These are phyloP conservation scores for Colletotrichum euphorbiae DNA, from an alignment of 2,329 filamentous ascomycete genomes.

Conservation along the genomic window DNA sequence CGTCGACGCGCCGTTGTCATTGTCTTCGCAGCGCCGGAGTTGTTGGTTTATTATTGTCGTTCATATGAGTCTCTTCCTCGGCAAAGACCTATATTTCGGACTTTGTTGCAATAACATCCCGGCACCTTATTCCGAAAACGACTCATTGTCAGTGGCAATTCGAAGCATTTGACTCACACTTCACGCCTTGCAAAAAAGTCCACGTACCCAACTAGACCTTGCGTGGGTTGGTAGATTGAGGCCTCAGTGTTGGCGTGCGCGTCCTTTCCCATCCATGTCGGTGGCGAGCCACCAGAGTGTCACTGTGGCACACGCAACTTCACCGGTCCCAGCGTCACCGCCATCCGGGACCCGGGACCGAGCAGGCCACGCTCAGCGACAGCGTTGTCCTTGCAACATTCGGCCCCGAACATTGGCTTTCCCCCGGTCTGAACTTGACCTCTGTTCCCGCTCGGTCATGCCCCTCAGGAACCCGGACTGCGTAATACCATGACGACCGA, in stretches of 20 bases:
- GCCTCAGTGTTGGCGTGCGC: conserved; percentile 31
- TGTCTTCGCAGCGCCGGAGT: background rate
- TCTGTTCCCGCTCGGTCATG: background rate
- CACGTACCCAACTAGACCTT: conserved; percentile 15
- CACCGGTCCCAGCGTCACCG: background rate
- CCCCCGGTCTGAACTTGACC: conserved; percentile 12
- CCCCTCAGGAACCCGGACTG: conserved; percentile 2
- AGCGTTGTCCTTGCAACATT: conserved; percentile 8
- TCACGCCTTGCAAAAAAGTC: conserved; percentile 25
- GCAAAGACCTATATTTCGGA: background rate
- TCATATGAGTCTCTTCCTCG: conserved; percentile 1
- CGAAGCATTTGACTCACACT: conserved; percentile 31
- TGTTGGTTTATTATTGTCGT: conserved; percentile 3
- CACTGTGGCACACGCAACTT: conserved; percentile 18
- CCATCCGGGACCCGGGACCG: conserved; percentile 26
- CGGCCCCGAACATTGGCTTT: conserved; percentile 25
- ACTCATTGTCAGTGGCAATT: conserved; percentile 17
- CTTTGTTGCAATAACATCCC: conserved; percentile 5
- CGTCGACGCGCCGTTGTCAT: no score
- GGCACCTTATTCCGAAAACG: conserved; percentile 13
- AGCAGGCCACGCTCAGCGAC: conserved; percentile 13
- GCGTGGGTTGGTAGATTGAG: background rate
- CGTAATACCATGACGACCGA: conserved; percentile 21
- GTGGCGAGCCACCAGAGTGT: conserved; percentile 23
- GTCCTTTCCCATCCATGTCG: conserved; percentile 9